Conservation (phyloP, 2,329 filamentous ascomycete species). For the Coniochaeta sp. region DNA sequence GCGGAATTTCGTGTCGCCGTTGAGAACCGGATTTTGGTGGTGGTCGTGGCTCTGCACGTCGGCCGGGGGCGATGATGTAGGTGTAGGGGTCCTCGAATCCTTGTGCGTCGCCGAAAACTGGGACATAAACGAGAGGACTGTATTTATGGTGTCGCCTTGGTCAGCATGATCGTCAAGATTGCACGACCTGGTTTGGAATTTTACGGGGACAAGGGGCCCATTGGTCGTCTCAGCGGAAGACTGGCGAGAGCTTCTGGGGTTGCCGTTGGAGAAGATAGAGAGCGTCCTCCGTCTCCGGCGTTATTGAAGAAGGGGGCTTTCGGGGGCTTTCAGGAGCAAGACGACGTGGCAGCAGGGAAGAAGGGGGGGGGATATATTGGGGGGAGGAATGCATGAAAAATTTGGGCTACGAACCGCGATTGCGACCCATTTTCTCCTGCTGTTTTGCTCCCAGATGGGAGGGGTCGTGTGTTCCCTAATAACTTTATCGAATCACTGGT, state of each 20-base stretch:
- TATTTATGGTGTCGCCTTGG: constrained; percentile 16
- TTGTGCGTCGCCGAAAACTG: constrained; percentile 53
- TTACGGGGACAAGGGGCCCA: neutral
- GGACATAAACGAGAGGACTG: constrained; percentile 86
- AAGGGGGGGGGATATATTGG: constrained; percentile 3
- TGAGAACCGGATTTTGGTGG: neutral
- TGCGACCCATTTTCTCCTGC: constrained; percentile 40
- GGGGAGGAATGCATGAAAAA: constrained; percentile 9
- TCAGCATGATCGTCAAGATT: constrained; percentile 22
- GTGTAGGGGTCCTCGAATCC: constrained; percentile 34
- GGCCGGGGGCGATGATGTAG: constrained; percentile 34
- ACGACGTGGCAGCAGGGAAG: constrained; percentile 1
- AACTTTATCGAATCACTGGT: neutral
- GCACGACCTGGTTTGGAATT: constrained; percentile 1
- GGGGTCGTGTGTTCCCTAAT: constrained; percentile 3
- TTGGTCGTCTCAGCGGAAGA: neutral
- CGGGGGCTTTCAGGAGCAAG: neutral
- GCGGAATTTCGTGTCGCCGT: neutral
- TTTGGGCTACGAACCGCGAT: constrained; percentile 40
- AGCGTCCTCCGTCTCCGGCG: neutral
- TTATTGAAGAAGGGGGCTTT: neutral
- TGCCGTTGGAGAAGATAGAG: neutral
- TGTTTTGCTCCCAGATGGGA: constrained; percentile 5
- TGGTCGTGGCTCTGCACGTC: constrained; percentile 14
- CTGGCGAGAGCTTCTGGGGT: neutral